These are phyloP conservation scores for Boeremia lycopersici DNA, from an alignment of 2,329 filamentous ascomycete species.

Conservation along the genomic window DNA sequence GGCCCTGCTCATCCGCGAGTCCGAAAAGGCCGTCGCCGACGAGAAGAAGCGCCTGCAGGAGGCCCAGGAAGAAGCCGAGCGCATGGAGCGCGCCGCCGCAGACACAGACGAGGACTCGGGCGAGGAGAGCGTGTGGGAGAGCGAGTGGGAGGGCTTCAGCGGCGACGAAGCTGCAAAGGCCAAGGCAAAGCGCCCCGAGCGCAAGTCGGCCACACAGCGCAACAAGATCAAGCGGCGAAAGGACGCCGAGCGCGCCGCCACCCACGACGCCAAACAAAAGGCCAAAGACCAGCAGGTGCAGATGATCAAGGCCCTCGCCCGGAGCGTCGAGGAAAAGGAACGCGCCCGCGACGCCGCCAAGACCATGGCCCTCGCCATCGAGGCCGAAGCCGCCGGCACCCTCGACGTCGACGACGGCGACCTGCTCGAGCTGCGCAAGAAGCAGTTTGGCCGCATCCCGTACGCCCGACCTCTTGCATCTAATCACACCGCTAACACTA, in stretches of 20 bases:
- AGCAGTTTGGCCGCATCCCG: constrained; percentile 71
- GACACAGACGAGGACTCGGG: constrained; percentile 77
- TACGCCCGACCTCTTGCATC: constrained; percentile 25
- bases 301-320: constrained; percentile 72
- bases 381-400: constrained; percentile 32
- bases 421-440: constrained; percentile 64
- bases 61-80: constrained; percentile 69
- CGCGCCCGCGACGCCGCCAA: constrained; percentile 39
- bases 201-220: constrained; percentile 84
- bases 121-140: constrained; percentile 94
- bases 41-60: constrained; percentile 76
- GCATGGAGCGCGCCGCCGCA: constrained; percentile 71
- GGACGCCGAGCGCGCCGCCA: constrained; percentile 78
- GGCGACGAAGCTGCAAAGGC: constrained; percentile 57
- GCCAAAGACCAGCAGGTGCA: constrained; percentile 73
- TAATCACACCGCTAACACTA: constrained; percentile 15
- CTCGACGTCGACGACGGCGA: constrained; percentile 44
- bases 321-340: constrained; percentile 67
- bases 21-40: constrained; percentile 76
- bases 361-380: constrained; percentile 27
- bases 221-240: constrained; percentile 90
- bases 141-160: constrained; percentile 68
- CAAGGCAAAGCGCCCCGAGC: constrained; percentile 75
- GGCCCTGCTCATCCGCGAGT: constrained; percentile 73
- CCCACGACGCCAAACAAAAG: constrained; percentile 77